Percentiles rank a stretch among this genome's conserved stretches.
phyloP scores from a whole-genome alignment of 2,329 filamentous ascomycete genomes.

The Dothideomycetidae sp. region DNA sequence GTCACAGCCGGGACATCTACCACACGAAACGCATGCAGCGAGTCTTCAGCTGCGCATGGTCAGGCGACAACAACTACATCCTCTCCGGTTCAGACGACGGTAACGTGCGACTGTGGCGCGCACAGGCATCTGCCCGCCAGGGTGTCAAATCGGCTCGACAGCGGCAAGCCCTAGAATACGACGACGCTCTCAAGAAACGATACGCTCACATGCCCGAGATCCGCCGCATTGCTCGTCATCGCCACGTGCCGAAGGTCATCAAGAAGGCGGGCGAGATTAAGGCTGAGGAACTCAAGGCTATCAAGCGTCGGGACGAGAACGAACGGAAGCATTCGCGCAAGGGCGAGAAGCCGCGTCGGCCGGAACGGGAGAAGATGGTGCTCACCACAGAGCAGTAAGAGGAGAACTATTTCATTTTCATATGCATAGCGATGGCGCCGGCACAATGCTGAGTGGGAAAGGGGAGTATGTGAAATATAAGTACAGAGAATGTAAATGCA shows the following conservation, averaged over 20 bases:
- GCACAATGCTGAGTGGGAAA: no score
- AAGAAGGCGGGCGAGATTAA: conserved; percentile 98
- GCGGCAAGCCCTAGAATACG: conserved; percentile 81
- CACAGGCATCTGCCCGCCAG: conserved; percentile 67
- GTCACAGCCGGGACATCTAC: conserved; percentile 84
- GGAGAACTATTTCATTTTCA: background rate
- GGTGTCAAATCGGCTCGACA: conserved; percentile 78
- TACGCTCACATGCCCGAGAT: conserved; percentile 97
- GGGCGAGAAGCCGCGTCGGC: conserved; percentile 56
- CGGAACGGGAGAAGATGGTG: conserved; percentile 88
- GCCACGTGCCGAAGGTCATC: conserved; percentile 79
- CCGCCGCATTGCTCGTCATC: conserved; percentile 73
- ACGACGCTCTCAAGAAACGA: conserved; percentile 65
- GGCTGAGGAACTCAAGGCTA: conserved; percentile 67
- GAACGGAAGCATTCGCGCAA: conserved; percentile 83
- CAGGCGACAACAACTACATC: conserved; percentile 78
- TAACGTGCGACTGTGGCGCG: conserved; percentile 79
- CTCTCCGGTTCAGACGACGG: conserved; percentile 88
- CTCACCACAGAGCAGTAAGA: conserved; percentile 48
- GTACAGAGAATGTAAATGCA: no score
- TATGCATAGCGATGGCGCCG: conserved; percentile 8
- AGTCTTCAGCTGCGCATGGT: conserved; percentile 73
- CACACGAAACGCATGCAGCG: conserved; percentile 97
- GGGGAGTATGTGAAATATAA: no score
- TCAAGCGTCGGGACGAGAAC: conserved; percentile 89